Conservation (phyloP, 331 rosid species). For the Malus hybrid region DNA sequence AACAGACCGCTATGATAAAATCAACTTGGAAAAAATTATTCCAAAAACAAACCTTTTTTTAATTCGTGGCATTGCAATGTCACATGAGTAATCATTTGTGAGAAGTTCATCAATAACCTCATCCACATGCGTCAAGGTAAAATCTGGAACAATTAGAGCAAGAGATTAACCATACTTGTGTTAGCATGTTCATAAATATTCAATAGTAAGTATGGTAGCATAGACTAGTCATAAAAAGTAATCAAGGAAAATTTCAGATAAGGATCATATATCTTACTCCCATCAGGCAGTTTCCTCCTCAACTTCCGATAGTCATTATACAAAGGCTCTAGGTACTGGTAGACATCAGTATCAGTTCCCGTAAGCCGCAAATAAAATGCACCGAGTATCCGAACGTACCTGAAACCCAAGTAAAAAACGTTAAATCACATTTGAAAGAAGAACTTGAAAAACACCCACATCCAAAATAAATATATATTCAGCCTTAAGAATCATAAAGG, state of each 20-base stretch:
- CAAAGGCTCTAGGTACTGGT: conserved; percentile 81
- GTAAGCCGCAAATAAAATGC: conserved; percentile 92
- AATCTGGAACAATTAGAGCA: conserved; percentile 35
- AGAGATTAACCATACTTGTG: neutral
- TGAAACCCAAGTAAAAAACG: conserved; percentile 7
- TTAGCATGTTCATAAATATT: neutral
- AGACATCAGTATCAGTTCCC: conserved; percentile 77
- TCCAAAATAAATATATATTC: too few relatives aligned
- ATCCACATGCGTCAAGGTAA: conserved; percentile 79
- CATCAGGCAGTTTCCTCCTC: conserved; percentile 62
- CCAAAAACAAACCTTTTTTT: conserved; percentile 52
- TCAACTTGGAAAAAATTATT: neutral
- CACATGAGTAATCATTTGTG: conserved; percentile 82
- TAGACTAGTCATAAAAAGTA: neutral
- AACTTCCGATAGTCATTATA: conserved; percentile 85
- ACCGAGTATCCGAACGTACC: conserved; percentile 92
- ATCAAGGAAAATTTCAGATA: neutral
- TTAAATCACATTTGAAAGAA: neutral
- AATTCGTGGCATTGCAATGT: conserved; percentile 86
- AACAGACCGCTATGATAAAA: neutral
- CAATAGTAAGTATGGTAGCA: neutral
- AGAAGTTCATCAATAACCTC: conserved; percentile 97
- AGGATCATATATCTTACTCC: conserved; percentile 42
- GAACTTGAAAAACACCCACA: neutral
- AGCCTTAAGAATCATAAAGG: neutral